Conservation (phyloP, 768 basidiomycete species). For the Kwoniella europaea region DNA sequence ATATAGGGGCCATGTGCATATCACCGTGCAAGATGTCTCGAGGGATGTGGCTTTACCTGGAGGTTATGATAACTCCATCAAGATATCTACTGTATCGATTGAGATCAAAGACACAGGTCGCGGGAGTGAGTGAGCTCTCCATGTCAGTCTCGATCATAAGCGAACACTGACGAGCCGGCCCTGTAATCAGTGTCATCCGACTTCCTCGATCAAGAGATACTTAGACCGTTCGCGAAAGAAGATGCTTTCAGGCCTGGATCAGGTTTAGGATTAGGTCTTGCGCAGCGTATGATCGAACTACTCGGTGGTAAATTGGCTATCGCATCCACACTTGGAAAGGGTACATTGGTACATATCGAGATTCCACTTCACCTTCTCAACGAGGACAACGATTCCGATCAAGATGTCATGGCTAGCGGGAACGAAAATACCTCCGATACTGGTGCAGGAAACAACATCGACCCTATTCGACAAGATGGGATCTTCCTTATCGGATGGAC, state of each 20-base stretch:
- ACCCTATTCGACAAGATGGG: constrained; percentile 29
- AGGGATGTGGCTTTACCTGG: constrained; percentile 42
- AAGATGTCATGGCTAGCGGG: constrained; percentile 22
- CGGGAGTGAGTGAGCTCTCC: constrained; percentile 42
- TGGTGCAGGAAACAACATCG: neutral
- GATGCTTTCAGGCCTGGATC: constrained; percentile 51
- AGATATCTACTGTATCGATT: constrained; percentile 45
- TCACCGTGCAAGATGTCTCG: constrained; percentile 53
- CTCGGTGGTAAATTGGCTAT: constrained; percentile 55
- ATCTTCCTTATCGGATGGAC: constrained; percentile 36
- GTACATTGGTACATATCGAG: constrained; percentile 52
- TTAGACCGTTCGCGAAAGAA: constrained; percentile 47
- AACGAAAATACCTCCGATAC: neutral
- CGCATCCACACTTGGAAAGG: constrained; percentile 41
- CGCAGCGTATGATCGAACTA: constrained; percentile 53
- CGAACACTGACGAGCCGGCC: no score
- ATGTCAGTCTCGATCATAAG: no score
- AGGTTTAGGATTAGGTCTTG: constrained; percentile 50
- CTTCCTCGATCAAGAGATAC: constrained; percentile 45
- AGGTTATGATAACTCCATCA: constrained; percentile 49
- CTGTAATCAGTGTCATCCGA: constrained; percentile 39
- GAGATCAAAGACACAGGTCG: constrained; percentile 52
- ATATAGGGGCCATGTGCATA: constrained; percentile 44
- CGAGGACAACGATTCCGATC: constrained; percentile 43
- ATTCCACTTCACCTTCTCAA: constrained; percentile 46